These are phyloP conservation scores for Neofusicoccum umdonicola DNA, from an alignment of 2,329 filamentous ascomycete species.

Conservation along the genomic window DNA sequence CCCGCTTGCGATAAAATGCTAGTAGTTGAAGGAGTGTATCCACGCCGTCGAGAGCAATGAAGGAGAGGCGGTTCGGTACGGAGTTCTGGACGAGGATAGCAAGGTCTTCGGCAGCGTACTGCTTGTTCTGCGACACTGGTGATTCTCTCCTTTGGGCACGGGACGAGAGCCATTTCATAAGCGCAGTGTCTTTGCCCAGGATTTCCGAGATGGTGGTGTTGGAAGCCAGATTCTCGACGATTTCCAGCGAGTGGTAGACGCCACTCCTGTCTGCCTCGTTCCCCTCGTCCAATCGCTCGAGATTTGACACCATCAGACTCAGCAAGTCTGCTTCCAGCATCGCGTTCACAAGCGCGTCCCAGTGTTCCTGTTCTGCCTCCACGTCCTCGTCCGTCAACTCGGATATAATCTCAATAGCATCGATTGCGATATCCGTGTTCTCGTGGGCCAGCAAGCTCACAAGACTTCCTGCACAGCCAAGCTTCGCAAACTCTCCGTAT, in stretches of 20 bases:
- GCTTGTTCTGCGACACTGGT: slow-evolving; percentile 81
- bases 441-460: slow-evolving; percentile 86
- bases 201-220: slow-evolving; percentile 65
- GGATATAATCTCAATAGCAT: slow-evolving; percentile 80
- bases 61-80: slow-evolving; percentile 59
- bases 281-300: slow-evolving; percentile 74
- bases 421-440: slow-evolving; percentile 95
- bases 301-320: slow-evolving; percentile 71
- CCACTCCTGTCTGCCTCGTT: slow-evolving; percentile 73
- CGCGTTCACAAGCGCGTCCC: slow-evolving; percentile 69
- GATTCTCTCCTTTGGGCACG: slow-evolving; percentile 69
- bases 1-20: slow-evolving; percentile 78
- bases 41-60: slow-evolving; percentile 66
- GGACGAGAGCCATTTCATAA: slow-evolving; percentile 74
- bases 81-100: slow-evolving; percentile 84
- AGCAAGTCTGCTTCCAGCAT: slow-evolving; percentile 66
- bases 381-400: slow-evolving; percentile 95
- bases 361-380: slow-evolving; percentile 73
- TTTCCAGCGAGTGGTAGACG: slow-evolving; percentile 77
- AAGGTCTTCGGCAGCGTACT: slow-evolving; percentile 88
- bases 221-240: slow-evolving; percentile 84
- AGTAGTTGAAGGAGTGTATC: slow-evolving; percentile 80
- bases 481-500: slow-evolving; percentile 74
- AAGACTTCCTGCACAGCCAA: slow-evolving; percentile 70
- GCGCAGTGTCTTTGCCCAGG: slow-evolving; percentile 65